A percentile compares a stretch with the other conserved stretches of the same genome.
Conservation (phyloP, 495 filamentous ascomycete genomes). For the Hypoxylon perforatum region DNA sequence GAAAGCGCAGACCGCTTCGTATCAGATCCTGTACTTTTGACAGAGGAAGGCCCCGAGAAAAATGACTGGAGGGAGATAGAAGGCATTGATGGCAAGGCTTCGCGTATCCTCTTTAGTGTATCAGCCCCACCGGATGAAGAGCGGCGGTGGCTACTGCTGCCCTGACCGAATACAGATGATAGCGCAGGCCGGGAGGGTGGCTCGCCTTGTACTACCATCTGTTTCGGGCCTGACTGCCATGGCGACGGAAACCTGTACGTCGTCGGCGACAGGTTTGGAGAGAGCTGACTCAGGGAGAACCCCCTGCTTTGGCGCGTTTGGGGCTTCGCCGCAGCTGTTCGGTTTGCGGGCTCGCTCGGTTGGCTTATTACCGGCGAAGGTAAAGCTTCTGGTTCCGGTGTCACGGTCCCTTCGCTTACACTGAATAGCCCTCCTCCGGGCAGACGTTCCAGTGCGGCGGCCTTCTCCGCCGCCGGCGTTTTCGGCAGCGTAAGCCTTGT, state of each 20-base stretch:
- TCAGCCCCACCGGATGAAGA: conserved; percentile 57
- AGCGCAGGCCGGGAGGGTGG: conserved; percentile 49
- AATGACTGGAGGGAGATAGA: conserved; percentile 65
- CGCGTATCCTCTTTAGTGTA: conserved; percentile 58
- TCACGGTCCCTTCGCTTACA: conserved; percentile 29
- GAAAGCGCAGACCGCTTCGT: conserved; percentile 14
- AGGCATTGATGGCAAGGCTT: conserved; percentile 62
- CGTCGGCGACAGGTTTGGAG: conserved; percentile 35
- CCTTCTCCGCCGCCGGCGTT: conserved; percentile 81
- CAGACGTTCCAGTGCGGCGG: conserved; percentile 69
- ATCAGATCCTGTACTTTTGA: conserved; percentile 34
- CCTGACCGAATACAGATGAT: conserved; percentile 49
- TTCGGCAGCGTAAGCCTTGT: conserved; percentile 75
- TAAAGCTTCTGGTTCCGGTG: conserved; percentile 13
- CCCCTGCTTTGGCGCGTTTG: conserved; percentile 38
- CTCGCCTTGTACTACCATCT: conserved; percentile 50
- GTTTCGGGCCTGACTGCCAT: conserved; percentile 62
- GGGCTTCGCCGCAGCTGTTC: conserved; percentile 17
- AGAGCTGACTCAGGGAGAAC: conserved; percentile 46
- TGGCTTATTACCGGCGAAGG: conserved; percentile 13
- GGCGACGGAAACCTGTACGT: conserved; percentile 56
- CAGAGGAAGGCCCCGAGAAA: conserved; percentile 50
- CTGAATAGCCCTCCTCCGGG: conserved; percentile 65
- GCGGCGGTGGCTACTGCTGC: conserved; percentile 47
- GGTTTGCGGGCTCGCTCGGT: conserved; percentile 16